Evolutionary conservation across 2,329 filamentous ascomycete species (phyloP).

Genomic region (Fusarium illudens): DNA sequence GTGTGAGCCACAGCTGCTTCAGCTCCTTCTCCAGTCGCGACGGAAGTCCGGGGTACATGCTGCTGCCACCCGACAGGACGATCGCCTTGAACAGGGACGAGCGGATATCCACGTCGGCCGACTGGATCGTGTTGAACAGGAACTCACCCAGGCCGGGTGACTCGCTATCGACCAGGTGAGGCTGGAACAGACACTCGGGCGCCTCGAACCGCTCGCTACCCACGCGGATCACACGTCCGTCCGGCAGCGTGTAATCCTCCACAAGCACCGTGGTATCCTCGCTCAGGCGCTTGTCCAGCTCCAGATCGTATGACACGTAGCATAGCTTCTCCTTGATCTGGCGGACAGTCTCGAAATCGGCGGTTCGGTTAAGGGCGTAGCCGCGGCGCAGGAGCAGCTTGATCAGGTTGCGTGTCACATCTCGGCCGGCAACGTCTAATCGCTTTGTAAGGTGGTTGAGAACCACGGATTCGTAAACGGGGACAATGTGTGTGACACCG

Average conservation of each 20-base stretch:
- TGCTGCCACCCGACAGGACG: conserved; percentile 93
- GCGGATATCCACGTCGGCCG: conserved; percentile 93
- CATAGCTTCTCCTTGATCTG: conserved; percentile 99
- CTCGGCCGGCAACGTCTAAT: conserved; percentile 93
- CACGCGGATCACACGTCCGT: conserved; percentile 94
- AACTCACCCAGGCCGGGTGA: conserved; percentile 97
- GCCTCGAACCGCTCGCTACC: conserved; percentile 98
- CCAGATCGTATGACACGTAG: conserved; percentile 98
- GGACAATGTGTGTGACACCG: conserved; percentile 97
- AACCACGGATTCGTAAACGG: conserved; percentile 97
- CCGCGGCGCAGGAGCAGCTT: conserved; percentile 91
- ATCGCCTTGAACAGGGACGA: conserved; percentile 96
- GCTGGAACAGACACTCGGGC: conserved; percentile 97
- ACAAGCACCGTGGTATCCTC: conserved; percentile 98
- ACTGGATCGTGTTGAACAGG: conserved; percentile 98
- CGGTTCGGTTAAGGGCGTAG: conserved; percentile 96
- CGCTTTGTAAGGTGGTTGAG: conserved; percentile 95
- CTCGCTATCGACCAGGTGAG: conserved; percentile 96
- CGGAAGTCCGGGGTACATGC: conserved; percentile 98
- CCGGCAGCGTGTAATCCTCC: conserved; percentile 96
- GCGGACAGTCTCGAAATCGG: conserved; percentile 97
- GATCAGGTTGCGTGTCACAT: conserved; percentile 98
- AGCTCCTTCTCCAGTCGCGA: conserved; percentile 97
- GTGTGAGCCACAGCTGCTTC: conserved; percentile 97
- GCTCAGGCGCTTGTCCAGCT: conserved; percentile 92